Evolutionary conservation across 345 rosid species (phyloP).

Genomic region (Schrenkiella parvula): DNA sequence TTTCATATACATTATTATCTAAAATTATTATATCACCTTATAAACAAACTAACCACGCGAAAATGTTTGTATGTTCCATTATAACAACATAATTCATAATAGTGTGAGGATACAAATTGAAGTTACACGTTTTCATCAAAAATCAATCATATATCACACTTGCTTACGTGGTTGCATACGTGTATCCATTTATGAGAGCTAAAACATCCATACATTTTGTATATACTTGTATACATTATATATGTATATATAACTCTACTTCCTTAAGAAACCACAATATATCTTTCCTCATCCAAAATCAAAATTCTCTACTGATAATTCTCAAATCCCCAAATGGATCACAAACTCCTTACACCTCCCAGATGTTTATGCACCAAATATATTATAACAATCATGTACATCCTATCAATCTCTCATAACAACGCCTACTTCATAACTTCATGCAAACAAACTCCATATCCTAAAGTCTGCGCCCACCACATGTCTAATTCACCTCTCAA

Average conservation of each 20-base stretch:
- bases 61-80: background rate
- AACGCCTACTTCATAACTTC: conserved; percentile 36
- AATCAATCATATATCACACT: conserved; percentile 8
- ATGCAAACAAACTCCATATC: conserved; percentile 59
- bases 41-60: background rate
- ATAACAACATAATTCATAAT: background rate
- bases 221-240: background rate
- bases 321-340: conserved; percentile 20
- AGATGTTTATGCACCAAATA: conserved; percentile 4
- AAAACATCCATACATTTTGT: conserved; percentile 1
- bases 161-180: conserved; percentile 23
- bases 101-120: background rate
- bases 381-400: conserved; percentile 6
- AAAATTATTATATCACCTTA: background rate
- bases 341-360: conserved; percentile 6
- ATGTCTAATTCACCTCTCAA: conserved; percentile 24
- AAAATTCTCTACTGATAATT: background rate
- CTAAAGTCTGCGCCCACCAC: conserved; percentile 47
- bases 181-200: conserved; percentile 17
- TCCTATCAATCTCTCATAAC: conserved; percentile 22
- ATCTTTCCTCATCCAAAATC: background rate
- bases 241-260: conserved; percentile 6
- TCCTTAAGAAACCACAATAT: background rate
- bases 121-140: conserved; percentile 19
- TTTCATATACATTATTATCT: background rate